A percentile compares a stretch with the other conserved stretches of the same genome.
Evolutionary conservation across 352 stramenopile species (phyloP).

Genomic region (Phytophthora agathidicida): DNA sequence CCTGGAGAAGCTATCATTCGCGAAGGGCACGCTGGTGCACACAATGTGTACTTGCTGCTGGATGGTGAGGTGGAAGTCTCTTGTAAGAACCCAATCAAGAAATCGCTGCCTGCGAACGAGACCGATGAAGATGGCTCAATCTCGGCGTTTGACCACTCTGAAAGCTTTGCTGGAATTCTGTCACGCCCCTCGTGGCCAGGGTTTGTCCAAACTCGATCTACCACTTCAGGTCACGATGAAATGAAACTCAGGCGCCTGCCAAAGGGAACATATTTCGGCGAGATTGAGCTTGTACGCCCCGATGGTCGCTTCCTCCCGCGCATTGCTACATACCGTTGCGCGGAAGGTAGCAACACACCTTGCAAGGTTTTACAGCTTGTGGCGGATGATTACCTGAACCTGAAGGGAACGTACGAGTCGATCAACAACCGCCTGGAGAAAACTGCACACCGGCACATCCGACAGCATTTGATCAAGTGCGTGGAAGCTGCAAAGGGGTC

Average conservation of each 20-base stretch:
- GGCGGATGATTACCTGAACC: constrained; percentile 78
- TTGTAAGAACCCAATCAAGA: constrained; percentile 77
- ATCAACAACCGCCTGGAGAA: constrained; percentile 74
- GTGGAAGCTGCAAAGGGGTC: constrained; percentile 75
- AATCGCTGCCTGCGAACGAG: constrained; percentile 14
- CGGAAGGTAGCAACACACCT: constrained; percentile 38
- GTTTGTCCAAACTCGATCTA: constrained; percentile 23
- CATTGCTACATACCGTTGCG: constrained; percentile 75
- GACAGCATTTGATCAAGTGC: constrained; percentile 78
- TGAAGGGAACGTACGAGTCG: constrained; percentile 74
- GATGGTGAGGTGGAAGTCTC: constrained; percentile 82
- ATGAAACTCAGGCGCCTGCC: constrained; percentile 68
- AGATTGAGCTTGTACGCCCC: constrained; percentile 77
- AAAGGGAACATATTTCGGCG: constrained; percentile 81
- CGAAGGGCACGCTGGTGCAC: constrained; percentile 67
- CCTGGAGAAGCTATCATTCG: constrained; percentile 78
- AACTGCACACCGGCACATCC: constrained; percentile 63
- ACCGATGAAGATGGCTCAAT: constrained; percentile 20
- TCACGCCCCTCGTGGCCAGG: constrained; percentile 31
- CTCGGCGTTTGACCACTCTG: constrained; percentile 30
- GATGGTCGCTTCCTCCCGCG: constrained; percentile 71
- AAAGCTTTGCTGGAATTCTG: constrained; percentile 40
- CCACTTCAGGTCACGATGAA: constrained; percentile 34
- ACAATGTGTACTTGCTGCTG: constrained; percentile 80
- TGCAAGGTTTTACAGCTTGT: constrained; percentile 85